These are phyloP conservation scores for Coemansia aciculifera DNA, from an alignment of 192 early-diverging fungal genomes.

Conservation along the genomic window DNA sequence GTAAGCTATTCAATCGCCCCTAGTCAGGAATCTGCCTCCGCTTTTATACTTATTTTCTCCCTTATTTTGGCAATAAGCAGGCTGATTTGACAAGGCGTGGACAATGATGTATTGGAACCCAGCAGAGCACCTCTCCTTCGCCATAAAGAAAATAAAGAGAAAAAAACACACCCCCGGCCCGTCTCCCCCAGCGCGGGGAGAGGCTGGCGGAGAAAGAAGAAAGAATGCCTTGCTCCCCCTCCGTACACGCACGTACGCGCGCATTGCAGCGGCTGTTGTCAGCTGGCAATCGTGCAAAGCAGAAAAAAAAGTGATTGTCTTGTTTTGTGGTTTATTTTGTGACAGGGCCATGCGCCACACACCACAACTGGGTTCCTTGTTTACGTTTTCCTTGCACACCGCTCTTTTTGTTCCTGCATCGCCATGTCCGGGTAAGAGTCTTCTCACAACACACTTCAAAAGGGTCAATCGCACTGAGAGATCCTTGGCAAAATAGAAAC, in stretches of 20 bases:
- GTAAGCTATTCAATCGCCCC: background rate
- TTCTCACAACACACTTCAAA: background rate
- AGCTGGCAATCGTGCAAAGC: conserved; percentile 8
- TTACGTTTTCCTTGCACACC: background rate
- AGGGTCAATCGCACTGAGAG: background rate
- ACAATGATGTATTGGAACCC: background rate
- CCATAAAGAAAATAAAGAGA: background rate
- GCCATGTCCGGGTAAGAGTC: background rate
- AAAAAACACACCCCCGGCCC: background rate
- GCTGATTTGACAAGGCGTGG: background rate
- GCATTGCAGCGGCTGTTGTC: conserved; percentile 5
- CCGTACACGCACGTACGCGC: background rate
- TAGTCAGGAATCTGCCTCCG: background rate
- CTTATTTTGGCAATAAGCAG: background rate
- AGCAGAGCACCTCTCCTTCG: background rate
- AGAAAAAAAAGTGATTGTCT: conserved; percentile 6
- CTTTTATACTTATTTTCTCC: background rate
- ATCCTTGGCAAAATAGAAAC: background rate
- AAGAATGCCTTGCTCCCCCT: background rate
- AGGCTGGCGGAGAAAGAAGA: background rate
- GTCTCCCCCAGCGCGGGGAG: background rate
- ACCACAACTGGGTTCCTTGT: background rate
- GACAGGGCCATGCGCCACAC: background rate
- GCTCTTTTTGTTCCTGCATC: background rate
- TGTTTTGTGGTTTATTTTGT: background rate